Evolutionary conservation across 179 eudicot genomes (phyloP).

Genomic region (Vitellaria paradoxa): DNA sequence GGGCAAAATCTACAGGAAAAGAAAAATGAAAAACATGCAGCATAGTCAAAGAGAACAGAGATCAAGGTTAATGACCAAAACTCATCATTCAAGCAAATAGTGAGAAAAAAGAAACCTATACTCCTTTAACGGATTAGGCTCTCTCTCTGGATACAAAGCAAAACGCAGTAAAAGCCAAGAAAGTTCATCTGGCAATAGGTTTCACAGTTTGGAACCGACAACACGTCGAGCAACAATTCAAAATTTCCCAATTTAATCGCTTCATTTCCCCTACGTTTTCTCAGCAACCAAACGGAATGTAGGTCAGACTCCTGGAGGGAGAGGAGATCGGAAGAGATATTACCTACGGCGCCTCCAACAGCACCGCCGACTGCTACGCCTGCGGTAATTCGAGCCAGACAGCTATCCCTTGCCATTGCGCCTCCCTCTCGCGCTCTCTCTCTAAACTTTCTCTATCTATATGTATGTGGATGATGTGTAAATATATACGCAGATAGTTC

Average conservation of each 20-base stretch:
- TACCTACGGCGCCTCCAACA: slow-evolving; percentile 83
- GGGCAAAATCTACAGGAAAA: not conserved
- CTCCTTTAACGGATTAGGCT: not conserved
- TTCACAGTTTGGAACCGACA: too few species aligned
- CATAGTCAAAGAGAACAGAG: not conserved
- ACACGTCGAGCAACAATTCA: too few species aligned
- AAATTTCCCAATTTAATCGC: not conserved
- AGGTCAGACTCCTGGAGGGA: slow-evolving; percentile 17
- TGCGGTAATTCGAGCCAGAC: slow-evolving; percentile 63
- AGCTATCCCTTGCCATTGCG: slow-evolving; percentile 77
- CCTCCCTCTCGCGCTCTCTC: slow-evolving; percentile 9
- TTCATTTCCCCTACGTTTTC: not conserved
- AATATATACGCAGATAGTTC: too few species aligned
- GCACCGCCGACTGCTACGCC: slow-evolving; percentile 85
- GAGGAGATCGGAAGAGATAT: not conserved
- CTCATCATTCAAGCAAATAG: not conserved
- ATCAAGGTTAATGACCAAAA: not conserved
- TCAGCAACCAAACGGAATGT: not conserved
- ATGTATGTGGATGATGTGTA: too few species aligned
- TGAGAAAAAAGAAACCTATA: not conserved
- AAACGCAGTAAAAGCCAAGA: too few species aligned
- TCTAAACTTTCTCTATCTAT: not conserved
- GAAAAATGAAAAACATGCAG: not conserved
- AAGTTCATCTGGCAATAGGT: too few species aligned
- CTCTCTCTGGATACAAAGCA: too few species aligned